Conservation (phyloP, 805 yeast species). For the Danielozyma ontarioensis region DNA sequence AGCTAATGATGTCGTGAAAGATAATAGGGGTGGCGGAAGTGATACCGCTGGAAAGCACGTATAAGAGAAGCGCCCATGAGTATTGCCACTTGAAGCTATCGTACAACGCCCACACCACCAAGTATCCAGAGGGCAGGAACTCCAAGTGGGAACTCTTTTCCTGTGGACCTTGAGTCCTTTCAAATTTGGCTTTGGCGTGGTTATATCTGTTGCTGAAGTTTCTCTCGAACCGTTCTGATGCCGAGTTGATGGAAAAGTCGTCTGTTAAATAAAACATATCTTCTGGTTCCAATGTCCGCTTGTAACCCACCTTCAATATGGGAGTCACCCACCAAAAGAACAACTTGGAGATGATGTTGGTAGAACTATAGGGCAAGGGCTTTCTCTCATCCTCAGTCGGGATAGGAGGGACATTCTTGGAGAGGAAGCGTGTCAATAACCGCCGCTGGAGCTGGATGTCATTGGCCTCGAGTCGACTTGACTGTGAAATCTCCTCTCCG, state of each 20-base stretch:
- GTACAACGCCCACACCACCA: conserved; percentile 13
- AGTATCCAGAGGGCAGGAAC: background rate
- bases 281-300: conserved; percentile 11
- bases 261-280: conserved; percentile 12
- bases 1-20: conserved; percentile 30
- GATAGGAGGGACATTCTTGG: conserved; percentile 8
- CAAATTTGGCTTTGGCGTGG: background rate
- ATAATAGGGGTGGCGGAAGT: conserved; percentile 30
- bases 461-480: too few species aligned
- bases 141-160: background rate
- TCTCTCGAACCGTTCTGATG: conserved; percentile 6
- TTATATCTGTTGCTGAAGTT: background rate
- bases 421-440: conserved; percentile 8
- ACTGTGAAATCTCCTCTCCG: too few species aligned
- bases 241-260: conserved; percentile 6
- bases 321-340: conserved; percentile 18
- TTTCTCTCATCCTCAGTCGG: conserved; percentile 9
- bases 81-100: conserved; percentile 28
- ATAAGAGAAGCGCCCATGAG: conserved; percentile 14
- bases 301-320: conserved; percentile 13
- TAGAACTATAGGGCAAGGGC: conserved; percentile 2
- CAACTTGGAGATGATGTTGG: conserved; percentile 8
- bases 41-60: conserved; percentile 22
- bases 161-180: background rate
- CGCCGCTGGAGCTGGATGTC: conserved; percentile 4